Evolutionary conservation across 78 protist genomes (phyloP), one percentile per base, ranked within the genome.

Genomic region (Protostelium mycophagum): DNA sequence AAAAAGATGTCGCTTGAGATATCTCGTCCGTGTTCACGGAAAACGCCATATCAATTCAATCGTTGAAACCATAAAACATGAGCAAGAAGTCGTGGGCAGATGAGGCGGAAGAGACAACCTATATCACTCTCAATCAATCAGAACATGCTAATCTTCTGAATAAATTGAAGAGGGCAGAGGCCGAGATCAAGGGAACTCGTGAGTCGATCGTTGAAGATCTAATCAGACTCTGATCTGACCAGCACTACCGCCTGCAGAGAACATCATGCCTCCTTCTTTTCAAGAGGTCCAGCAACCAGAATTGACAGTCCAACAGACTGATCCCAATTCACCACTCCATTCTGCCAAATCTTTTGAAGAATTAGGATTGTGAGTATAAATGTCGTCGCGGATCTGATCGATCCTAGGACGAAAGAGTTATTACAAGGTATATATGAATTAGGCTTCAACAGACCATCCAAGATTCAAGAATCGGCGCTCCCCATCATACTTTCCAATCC

Each of bases 401-500:
- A n/a, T 73, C 34, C 38, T 28, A 90, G 87, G 10, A 83, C 83
- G 37, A 89, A 88, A 88, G 91, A 88, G 31, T 38, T 90, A 38
- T 36, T 90, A 35, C 83, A 92, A 88, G 97, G 96, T 51, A 91
- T 94, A 0, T 91, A 92, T 86, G 95, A 88, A 83, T 91, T 92
- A 94, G 86, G 88, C 84, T 96, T 84, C 90, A 90, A 90, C 85
- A 90, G 89, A 86, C 97, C 97, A 31, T 92, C 96, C 1, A 88
- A 86, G 35, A 92, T 96, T 37, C 97, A 96, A 88, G 96, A 83
- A 1, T 85, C 83, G 1, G 93, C 97, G 28, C 88, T 96, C 39
- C 97, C 97, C 51, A 37, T 89, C 35, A 92, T 96, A 28, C 90
- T 96, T 25, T n/a, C 84, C 38, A 83, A 91, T 35, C 89, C 87